Percentiles rank a stretch among this genome's conserved stretches.
These are phyloP conservation scores for Abortiporus biennis DNA, from an alignment of 1,284 basidiomycete species.

Conservation along the genomic window DNA sequence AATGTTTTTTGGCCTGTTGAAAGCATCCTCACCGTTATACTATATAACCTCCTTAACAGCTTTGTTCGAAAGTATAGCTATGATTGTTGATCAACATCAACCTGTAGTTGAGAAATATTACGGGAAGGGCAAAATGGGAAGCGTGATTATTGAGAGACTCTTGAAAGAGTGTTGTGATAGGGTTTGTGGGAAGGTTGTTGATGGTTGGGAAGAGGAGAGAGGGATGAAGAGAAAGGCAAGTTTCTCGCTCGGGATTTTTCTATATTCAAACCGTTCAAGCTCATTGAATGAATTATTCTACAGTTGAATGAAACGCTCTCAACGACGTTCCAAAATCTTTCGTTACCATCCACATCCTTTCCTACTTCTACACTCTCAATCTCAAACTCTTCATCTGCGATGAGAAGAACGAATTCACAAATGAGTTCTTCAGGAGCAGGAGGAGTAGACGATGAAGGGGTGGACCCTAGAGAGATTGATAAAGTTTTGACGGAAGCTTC, in stretches of 20 bases:
- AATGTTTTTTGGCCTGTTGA: constrained; percentile 32
- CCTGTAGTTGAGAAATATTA: constrained; percentile 98
- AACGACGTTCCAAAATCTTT: neutral
- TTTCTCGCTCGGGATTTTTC: neutral
- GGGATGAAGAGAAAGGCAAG: constrained; percentile 65
- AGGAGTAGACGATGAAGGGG: constrained; percentile 61
- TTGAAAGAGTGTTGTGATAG: constrained; percentile 86
- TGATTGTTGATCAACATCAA: constrained; percentile 96
- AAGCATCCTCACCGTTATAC: constrained; percentile 86
- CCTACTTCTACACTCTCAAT: constrained; percentile 16
- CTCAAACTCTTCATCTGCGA: constrained; percentile 23
- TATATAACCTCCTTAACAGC: constrained; percentile 84
- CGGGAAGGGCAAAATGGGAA: constrained; percentile 79
- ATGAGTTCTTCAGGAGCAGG: constrained; percentile 21
- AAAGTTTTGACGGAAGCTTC: constrained; percentile 82
- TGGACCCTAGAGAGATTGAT: constrained; percentile 90
- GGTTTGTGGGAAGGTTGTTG: constrained; percentile 71
- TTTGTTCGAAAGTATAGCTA: constrained; percentile 91
- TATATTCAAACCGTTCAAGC: no score
- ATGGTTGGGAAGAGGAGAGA: constrained; percentile 89
- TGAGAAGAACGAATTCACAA: constrained; percentile 31
- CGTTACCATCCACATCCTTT: constrained; percentile 13
- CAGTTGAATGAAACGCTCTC: neutral
- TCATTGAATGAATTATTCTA: no score
- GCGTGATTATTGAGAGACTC: constrained; percentile 73